These are phyloP conservation scores for Ormosia semicastrata DNA, from an alignment of 306 rosid species.

Conservation along the genomic window DNA sequence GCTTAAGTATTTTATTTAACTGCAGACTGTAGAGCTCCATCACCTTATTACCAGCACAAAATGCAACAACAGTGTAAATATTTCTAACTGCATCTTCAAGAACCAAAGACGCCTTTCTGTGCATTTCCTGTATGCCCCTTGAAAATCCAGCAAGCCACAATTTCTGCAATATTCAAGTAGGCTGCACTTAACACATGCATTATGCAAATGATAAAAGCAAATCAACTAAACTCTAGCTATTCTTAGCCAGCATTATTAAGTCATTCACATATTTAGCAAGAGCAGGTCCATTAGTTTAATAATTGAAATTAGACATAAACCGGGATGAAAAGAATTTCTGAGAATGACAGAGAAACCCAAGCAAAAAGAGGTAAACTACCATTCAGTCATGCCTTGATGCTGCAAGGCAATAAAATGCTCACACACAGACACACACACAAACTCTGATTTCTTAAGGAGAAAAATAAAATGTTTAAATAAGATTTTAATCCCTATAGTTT, in stretches of 20 bases:
- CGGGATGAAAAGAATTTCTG: background rate
- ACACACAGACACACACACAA: background rate
- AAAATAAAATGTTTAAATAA: background rate
- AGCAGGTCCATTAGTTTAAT: background rate
- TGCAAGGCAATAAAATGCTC: background rate
- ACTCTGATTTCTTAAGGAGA: background rate
- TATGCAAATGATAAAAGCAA: slow-evolving; percentile 11
- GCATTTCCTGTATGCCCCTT: slow-evolving; percentile 99
- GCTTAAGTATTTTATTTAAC: slow-evolving; percentile 81
- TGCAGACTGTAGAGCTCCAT: slow-evolving; percentile 98
- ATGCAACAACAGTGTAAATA: slow-evolving; percentile 98
- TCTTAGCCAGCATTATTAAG: background rate
- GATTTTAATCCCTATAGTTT: background rate
- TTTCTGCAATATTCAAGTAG: slow-evolving; percentile 66
- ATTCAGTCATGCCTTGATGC: background rate
- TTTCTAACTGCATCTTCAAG: slow-evolving; percentile 99
- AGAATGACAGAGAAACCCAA: background rate
- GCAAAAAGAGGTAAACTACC: background rate
- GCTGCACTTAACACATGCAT: slow-evolving; percentile 17
- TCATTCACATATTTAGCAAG: background rate
- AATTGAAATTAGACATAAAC: slow-evolving; percentile 19
- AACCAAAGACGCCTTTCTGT: slow-evolving; percentile 97
- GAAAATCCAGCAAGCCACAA: slow-evolving; percentile 99
- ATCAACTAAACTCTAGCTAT: background rate
- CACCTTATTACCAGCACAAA: slow-evolving; percentile 98